These are phyloP conservation scores for Kodamaea hsintzibuensis DNA, from an alignment of 805 yeast genomes.

Conservation along the genomic window DNA sequence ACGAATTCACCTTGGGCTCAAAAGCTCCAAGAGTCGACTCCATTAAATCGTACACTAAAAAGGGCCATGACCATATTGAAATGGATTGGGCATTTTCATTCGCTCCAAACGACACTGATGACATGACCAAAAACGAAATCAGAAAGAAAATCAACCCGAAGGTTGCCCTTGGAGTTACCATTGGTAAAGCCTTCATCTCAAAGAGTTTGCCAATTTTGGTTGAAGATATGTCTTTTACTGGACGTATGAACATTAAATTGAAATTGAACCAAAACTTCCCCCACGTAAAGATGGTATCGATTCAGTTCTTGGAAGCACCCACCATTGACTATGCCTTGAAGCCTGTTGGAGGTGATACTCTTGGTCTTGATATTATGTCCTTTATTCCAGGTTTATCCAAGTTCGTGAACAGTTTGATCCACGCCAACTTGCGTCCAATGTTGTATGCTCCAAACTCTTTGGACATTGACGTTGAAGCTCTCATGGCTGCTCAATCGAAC, in stretches of 20 bases:
- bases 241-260: constrained; percentile 64
- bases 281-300: constrained; percentile 70
- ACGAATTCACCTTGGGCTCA: constrained; percentile 77
- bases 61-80: constrained; percentile 66
- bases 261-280: constrained; percentile 68
- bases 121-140: constrained; percentile 77
- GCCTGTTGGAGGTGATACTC: constrained; percentile 88
- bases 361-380: constrained; percentile 83
- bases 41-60: constrained; percentile 70
- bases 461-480: constrained; percentile 72
- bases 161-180: constrained; percentile 75
- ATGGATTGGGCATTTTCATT: constrained; percentile 85
- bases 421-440: constrained; percentile 72
- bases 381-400: constrained; percentile 76
- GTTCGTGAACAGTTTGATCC: constrained; percentile 68
- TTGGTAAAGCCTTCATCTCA: constrained; percentile 79
- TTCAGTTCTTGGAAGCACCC: constrained; percentile 77
- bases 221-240: constrained; percentile 76
- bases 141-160: constrained; percentile 74
- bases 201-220: constrained; percentile 76
- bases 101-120: constrained; percentile 79
- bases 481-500: constrained; percentile 60
- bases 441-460: constrained; percentile 80
- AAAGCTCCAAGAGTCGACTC: constrained; percentile 76
- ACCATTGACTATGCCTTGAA: constrained; percentile 75